A percentile compares a stretch with the other conserved stretches of the same genome.
Evolutionary conservation across 805 yeast genomes (phyloP).

Genomic region (Ogataea pignaliae): DNA sequence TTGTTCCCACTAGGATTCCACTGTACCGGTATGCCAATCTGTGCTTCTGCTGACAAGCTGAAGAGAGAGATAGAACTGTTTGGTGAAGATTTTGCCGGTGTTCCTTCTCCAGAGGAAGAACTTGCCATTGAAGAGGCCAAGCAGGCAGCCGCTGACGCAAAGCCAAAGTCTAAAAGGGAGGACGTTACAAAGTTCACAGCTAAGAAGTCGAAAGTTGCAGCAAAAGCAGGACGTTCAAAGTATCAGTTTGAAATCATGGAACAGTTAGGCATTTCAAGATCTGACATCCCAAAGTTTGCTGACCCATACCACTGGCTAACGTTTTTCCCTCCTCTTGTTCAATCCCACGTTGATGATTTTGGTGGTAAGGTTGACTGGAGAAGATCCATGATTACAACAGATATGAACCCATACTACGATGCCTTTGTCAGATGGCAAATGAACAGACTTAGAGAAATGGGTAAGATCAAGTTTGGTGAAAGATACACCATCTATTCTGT

Average conservation of each 20-base stretch:
- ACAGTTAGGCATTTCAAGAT: slow-evolving; percentile 82
- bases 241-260: slow-evolving; percentile 95
- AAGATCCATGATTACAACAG: slow-evolving; percentile 92
- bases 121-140: slow-evolving; percentile 30
- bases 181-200: slow-evolving; percentile 91
- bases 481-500: slow-evolving; percentile 96
- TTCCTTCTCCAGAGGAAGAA: slow-evolving; percentile 59
- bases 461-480: slow-evolving; percentile 96
- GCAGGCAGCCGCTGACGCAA: slow-evolving; percentile 26
- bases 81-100: slow-evolving; percentile 73
- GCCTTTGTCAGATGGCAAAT: slow-evolving; percentile 96
- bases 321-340: slow-evolving; percentile 87
- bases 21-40: slow-evolving; percentile 99
- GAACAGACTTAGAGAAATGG: slow-evolving; percentile 75
- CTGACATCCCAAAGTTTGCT: slow-evolving; percentile 83
- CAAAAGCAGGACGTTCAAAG: slow-evolving; percentile 90
- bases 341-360: slow-evolving; percentile 69
- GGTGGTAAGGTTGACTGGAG: slow-evolving; percentile 99
- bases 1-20: slow-evolving; percentile 96
- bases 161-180: slow-evolving; percentile 43
- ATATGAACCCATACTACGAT: slow-evolving; percentile 91
- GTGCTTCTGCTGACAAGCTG: slow-evolving; percentile 92
- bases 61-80: slow-evolving; percentile 88
- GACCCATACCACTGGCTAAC: slow-evolving; percentile 89
- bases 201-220: slow-evolving; percentile 88